Conservation (phyloP, 805 yeast genomes). For the Candida verbasci region DNA sequence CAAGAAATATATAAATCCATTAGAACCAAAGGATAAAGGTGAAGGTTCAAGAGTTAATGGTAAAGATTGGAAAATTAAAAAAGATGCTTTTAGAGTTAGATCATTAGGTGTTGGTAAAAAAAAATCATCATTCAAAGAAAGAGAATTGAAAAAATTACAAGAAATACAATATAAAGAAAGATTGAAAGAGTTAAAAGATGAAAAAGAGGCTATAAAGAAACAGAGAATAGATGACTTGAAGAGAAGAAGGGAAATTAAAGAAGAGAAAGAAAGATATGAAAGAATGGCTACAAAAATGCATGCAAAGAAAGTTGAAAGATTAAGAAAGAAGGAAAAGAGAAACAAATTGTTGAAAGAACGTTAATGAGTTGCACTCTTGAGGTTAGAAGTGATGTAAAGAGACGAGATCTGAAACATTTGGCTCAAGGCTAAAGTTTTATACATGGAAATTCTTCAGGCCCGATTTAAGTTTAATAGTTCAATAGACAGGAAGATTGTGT, state of each 20-base stretch:
- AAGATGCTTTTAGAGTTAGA: slow-evolving; percentile 62
- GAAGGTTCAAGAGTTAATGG: slow-evolving; percentile 58
- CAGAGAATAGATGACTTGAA: slow-evolving; percentile 53
- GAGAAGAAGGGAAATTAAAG: slow-evolving; percentile 76
- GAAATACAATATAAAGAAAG: slow-evolving; percentile 66
- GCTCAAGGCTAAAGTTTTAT: no score
- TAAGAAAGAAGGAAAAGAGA: slow-evolving; percentile 90
- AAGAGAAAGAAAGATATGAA: slow-evolving; percentile 85
- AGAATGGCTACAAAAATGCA: slow-evolving; percentile 82
- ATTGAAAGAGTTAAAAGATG: slow-evolving; percentile 70
- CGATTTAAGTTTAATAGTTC: no score
- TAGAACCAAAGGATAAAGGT: slow-evolving; percentile 27
- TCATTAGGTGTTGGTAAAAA: slow-evolving; percentile 50
- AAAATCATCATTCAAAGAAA: slow-evolving; percentile 58
- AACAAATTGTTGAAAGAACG: slow-evolving; percentile 92
- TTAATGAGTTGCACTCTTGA: no score
- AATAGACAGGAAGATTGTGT: no score
- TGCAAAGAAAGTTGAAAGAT: slow-evolving; percentile 84
- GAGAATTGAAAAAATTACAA: slow-evolving; percentile 61
- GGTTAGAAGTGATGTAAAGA: no score
- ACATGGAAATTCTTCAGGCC: no score
- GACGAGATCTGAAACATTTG: no score
- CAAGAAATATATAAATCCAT: slow-evolving; percentile 31
- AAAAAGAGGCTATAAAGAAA: slow-evolving; percentile 59
- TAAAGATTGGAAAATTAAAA: slow-evolving; percentile 67